Evolutionary conservation across 2,329 filamentous ascomycete species (phyloP), one percentile per base, ranked within the genome.

Genomic region (Coniochaeta hoffmannii): DNA sequence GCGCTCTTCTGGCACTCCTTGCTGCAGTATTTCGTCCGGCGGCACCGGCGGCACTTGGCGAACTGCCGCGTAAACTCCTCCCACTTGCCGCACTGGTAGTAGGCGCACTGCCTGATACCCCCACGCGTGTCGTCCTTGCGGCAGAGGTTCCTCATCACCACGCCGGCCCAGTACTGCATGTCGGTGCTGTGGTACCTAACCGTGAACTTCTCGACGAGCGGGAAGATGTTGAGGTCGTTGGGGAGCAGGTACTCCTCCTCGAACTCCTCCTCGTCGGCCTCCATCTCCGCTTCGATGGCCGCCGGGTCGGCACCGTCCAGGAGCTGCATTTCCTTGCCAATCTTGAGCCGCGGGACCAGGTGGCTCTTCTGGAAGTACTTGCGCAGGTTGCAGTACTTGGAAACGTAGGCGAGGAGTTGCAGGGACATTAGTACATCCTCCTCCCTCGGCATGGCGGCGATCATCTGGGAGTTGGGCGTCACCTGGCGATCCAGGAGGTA

Each of bases 81-180:
- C 94, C 94, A 99, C 69, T 96, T 97, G 58, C 93, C 93, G 70
- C 94, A 99, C 72, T 96, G 86, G 75, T 96, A 99, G 75, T 97
- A 97, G 54, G 94, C 94, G 70, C 94, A 99, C 69, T 99, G 94
- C 56, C 94, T 82, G 63, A 99, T 97, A 57, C 94, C 94, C 41
- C 94, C 94, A 50, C 90, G 83, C 11, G 88, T 90, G 68, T 99
- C 94, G 69, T 99, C 94, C 74, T 99, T 99, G 61, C 94, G 89
- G 78, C 94, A 99, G 52, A 99, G 82, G 68, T 99, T 99, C 61
- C 94, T 84, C 94, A 99, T 99, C 49, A 99, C 94, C 15, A 99
- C 94, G 59, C 93, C 94, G 17, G 94, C 94, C 94, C 94, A 99
- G 75, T 99, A 99, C 71, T 97, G 93, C 94, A 99, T 99, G 68